Evolutionary conservation across 2,329 filamentous ascomycete genomes (phyloP), one percentile per base, ranked within the genome.

Genomic region (Penicillium nordicum): DNA sequence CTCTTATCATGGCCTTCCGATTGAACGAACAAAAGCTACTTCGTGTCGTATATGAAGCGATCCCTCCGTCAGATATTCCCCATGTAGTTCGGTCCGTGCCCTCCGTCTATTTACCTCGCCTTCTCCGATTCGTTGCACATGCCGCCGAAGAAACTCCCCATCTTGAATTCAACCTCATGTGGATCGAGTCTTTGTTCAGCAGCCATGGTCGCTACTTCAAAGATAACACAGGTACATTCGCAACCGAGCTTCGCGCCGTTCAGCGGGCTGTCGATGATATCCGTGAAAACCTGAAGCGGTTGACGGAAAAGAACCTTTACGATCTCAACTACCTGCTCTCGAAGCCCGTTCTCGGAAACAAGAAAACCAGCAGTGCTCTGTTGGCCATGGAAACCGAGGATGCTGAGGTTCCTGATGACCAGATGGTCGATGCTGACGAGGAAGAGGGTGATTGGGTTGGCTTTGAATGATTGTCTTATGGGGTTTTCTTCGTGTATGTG

Each of bases 1-100:
- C 94, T 1, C 79, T 99, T 6, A 87, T 97, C 61, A 99, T 99
- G 94, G 89, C 92, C 1, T 99, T 99, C 81, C 88, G 95, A 6
- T 86, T 99, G 57, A 97, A 96, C 76, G 90, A 96, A 72, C 82
- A 86, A 5, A 84, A 86, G 23, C 81, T 99, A 45, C 85, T 97
- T 59, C 88, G 89, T 65, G 86, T 86, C 52, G 90, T 97, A 18
- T 97, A 96, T 76, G 88, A 95, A 74, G 83, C 85, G 2, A 88
- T 93, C 25, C 92, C 94, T 1, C 80, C 88, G 41, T 74, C 80
- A 2, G 88, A 93, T 63, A 89, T 97, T 45, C 70, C 83, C 0
- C 84, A 96, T 9, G 86, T 96, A 0, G 89, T 96, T 25, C 86
- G 85, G 50, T 85, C 88, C 32, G 78, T 97, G 37, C 94, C 94